Evolutionary conservation across 2,329 filamentous ascomycete genomes (phyloP).

Genomic region (Aspergillus texensis): DNA sequence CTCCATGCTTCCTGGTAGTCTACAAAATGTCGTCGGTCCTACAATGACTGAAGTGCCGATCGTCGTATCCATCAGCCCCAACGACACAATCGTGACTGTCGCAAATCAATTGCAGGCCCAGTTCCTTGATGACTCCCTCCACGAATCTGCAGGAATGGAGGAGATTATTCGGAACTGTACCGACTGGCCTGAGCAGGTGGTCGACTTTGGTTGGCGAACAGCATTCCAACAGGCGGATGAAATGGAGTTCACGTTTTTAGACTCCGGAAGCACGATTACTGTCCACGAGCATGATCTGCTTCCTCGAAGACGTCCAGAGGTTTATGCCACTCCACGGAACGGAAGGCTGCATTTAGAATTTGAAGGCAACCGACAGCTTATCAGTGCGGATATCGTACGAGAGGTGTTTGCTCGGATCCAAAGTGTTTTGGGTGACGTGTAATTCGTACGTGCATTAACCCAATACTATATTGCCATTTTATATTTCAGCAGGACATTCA

Average conservation of each 20-base stretch:
- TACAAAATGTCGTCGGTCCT: background rate
- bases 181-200: background rate
- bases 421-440: background rate
- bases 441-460: background rate
- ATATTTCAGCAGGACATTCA: background rate
- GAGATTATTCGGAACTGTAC: background rate
- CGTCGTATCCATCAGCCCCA: background rate
- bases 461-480: background rate
- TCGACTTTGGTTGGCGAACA: background rate
- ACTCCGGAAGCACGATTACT: background rate
- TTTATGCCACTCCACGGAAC: background rate
- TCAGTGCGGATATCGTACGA: background rate
- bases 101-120: background rate
- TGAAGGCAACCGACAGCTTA: background rate
- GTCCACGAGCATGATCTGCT: background rate
- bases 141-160: background rate
- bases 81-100: background rate
- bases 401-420: background rate
- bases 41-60: background rate
- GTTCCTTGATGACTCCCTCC: background rate
- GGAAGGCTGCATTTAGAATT: background rate
- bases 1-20: background rate
- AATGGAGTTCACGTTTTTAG: background rate
- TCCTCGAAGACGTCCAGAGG: background rate
- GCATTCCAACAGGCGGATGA: background rate